Percentiles rank a stretch among this genome's conserved stretches.
phyloP scores from a whole-genome alignment of 2,329 filamentous ascomycete genomes.

The Pyrenophora graminea region DNA sequence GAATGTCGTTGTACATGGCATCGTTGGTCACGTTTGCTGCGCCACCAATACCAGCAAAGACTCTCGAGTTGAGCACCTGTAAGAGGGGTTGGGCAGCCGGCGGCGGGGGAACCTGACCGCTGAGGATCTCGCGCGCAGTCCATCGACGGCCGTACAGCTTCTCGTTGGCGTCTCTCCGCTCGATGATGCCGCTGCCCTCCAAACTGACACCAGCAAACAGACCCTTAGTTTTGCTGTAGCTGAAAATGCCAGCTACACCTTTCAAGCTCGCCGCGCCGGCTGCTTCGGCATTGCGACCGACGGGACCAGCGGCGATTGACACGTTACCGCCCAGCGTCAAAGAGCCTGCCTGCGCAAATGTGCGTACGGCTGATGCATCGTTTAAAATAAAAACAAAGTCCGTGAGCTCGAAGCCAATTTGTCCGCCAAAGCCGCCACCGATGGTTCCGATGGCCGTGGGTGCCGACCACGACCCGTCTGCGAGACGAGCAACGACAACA shows the following conservation, averaged over 20 bases:
- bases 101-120: conserved; percentile 76
- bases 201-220: conserved; percentile 94
- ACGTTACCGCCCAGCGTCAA: conserved; percentile 95
- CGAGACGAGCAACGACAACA: conserved; percentile 77
- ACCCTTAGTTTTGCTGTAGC: conserved; percentile 97
- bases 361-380: conserved; percentile 83
- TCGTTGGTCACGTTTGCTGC: conserved; percentile 20
- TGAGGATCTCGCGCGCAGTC: conserved; percentile 80
- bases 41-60: conserved; percentile 71
- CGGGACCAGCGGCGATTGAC: conserved; percentile 88
- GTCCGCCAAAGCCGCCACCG: conserved; percentile 80
- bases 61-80: conserved; percentile 79
- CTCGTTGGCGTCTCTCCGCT: conserved; percentile 94
- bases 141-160: conserved; percentile 87
- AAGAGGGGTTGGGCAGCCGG: conserved; percentile 83
- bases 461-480: conserved; percentile 79
- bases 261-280: conserved; percentile 90
- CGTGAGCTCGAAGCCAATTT: conserved; percentile 85
- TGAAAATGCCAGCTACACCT: conserved; percentile 89
- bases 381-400: conserved; percentile 99
- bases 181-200: conserved; percentile 90
- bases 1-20: conserved; percentile 81
- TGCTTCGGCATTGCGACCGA: conserved; percentile 93
- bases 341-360: conserved; percentile 89
- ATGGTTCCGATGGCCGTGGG: conserved; percentile 80